Evolutionary conservation across 2,329 filamentous ascomycete species (phyloP), one percentile per base, ranked within the genome.

Genomic region (Falciphora oryzae): DNA sequence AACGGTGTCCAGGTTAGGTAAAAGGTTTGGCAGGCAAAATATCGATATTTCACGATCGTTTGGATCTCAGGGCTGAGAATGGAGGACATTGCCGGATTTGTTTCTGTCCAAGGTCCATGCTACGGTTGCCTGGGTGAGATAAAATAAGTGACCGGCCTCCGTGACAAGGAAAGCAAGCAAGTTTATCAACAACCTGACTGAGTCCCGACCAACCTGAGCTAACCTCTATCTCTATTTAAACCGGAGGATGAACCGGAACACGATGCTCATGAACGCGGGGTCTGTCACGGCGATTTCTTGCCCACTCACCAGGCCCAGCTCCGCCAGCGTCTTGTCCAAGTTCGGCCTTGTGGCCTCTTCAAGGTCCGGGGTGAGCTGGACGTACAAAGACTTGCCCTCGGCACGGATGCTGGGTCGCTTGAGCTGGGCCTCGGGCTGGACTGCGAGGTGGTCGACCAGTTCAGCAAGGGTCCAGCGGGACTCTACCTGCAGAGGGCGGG

Each of bases 271-370:
- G 73, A 96, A 95, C 1, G 92, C 91, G n/a, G 92, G 90, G 75
- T 98, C 94, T 22, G 92, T 93, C 60, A 99, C 89, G n/a, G 88
- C 92, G 61, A 99, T 84, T 76, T 97, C 92, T 73, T 97, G 90
- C 16, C 93, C 92, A 70, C 93, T 83, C 59, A 85, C 84, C 28
- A 99, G 71, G 0, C 80, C 82, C 67, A 99, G 75, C 25, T 96
- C 92, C 32, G 76, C 78, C 65, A 99, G 80, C 71, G 89, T 95
- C 79, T 90, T 91, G 67, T 81, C 22, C 67, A 99, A 79, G 73
- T 99, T 98, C 1, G 87, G 86, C 64, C 92, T 82, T 1, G 94
- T 97, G 78, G 92, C 86, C 77, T 92, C 87, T 73, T 97, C 92
- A 64, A 99, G 79, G 67, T 90, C 86, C 7, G 89, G 87, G 1